These are phyloP conservation scores for Cercospora sojina DNA, from an alignment of 2,329 filamentous ascomycete genomes.

Conservation along the genomic window DNA sequence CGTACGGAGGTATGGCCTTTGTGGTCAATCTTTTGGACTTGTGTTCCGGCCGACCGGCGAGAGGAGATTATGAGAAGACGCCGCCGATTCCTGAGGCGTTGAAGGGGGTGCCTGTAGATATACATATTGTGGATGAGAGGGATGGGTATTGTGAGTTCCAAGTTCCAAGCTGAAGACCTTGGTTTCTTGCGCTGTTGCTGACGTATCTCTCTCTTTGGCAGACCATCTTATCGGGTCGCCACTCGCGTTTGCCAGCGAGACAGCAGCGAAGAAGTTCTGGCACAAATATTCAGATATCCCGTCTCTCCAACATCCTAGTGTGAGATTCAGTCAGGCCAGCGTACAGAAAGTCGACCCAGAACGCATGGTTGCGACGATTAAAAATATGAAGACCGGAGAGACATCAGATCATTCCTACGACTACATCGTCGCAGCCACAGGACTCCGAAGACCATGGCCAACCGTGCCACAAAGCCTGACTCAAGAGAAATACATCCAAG, in stretches of 20 bases:
- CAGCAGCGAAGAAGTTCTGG: constrained; percentile 69
- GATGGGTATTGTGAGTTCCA: constrained; percentile 79
- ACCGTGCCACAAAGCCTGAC: constrained; percentile 67
- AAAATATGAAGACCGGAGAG: constrained; percentile 40
- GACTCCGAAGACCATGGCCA: constrained; percentile 68
- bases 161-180: no score
- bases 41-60: constrained; percentile 12
- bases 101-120: constrained; percentile 53
- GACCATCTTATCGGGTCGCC: constrained; percentile 76
- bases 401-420: constrained; percentile 56
- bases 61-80: constrained; percentile 14
- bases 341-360: constrained; percentile 61
- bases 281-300: constrained; percentile 66
- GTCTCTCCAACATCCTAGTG: constrained; percentile 60
- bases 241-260: constrained; percentile 63
- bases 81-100: constrained; percentile 16
- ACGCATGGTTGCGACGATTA: constrained; percentile 59
- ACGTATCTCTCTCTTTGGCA: constrained; percentile 35
- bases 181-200: no score
- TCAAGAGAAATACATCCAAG: constrained; percentile 62
- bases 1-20: constrained; percentile 21
- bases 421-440: constrained; percentile 71
- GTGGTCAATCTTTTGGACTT: constrained; percentile 22
- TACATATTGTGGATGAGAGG: constrained; percentile 75
- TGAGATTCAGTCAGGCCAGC: constrained; percentile 66